phyloP scores from a whole-genome alignment of 805 yeast species.

The Teunomyces pallodes region DNA sequence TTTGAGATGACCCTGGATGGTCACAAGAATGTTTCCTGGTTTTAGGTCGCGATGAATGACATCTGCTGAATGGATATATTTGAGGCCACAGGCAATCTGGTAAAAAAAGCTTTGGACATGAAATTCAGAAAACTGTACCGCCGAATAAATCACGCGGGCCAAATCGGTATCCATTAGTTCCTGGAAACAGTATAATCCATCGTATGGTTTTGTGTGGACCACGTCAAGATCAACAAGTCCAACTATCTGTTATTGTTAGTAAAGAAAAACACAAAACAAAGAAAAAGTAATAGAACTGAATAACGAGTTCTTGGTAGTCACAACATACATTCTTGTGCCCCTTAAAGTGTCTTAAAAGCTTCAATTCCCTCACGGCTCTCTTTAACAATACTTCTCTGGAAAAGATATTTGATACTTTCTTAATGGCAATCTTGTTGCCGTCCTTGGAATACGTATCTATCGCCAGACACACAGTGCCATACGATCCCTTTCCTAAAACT shows the following conservation, averaged over 20 bases:
- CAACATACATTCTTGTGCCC: slow-evolving; percentile 73
- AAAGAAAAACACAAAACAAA: background rate
- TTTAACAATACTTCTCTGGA: slow-evolving; percentile 63
- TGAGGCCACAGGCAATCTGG: slow-evolving; percentile 82
- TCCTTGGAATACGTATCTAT: slow-evolving; percentile 40
- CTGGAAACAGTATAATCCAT: slow-evolving; percentile 86
- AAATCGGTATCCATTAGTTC: slow-evolving; percentile 82
- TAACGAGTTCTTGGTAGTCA: background rate
- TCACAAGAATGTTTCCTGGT: slow-evolving; percentile 84
- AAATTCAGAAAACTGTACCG: slow-evolving; percentile 76
- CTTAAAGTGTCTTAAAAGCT: slow-evolving; percentile 73
- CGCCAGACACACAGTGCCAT: slow-evolving; percentile 83
- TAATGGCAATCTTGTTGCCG: slow-evolving; percentile 58
- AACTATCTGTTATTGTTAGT: slow-evolving; percentile 48
- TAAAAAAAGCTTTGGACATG: slow-evolving; percentile 75
- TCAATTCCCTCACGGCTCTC: slow-evolving; percentile 81
- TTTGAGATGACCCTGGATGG: slow-evolving; percentile 70
- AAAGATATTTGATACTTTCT: slow-evolving; percentile 73
- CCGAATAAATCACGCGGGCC: slow-evolving; percentile 73
- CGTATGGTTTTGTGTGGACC: slow-evolving; percentile 62
- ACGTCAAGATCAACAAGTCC: slow-evolving; percentile 72
- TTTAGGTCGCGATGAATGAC: slow-evolving; percentile 91
- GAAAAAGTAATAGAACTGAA: background rate
- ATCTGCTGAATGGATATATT: slow-evolving; percentile 87
- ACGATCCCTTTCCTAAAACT: slow-evolving; percentile 79